These are phyloP conservation scores for Diaporthe citriasiana DNA, from an alignment of 2,329 filamentous ascomycete species.

Conservation along the genomic window DNA sequence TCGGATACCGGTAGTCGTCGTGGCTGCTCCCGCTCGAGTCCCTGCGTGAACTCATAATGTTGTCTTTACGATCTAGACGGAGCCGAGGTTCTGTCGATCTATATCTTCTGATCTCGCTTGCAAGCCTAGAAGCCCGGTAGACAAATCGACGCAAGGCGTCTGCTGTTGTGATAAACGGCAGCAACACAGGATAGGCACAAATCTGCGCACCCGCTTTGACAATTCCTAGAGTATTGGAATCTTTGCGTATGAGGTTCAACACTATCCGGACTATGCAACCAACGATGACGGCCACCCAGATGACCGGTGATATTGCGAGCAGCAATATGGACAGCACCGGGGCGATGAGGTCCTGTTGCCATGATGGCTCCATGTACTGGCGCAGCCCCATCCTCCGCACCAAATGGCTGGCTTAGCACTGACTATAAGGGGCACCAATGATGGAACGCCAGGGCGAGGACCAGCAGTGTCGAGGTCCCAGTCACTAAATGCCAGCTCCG, in stretches of 20 bases:
- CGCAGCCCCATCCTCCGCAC: not conserved
- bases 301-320: not conserved
- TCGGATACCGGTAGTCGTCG: not conserved
- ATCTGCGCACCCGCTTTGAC: not conserved
- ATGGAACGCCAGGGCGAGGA: not conserved
- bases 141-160: not conserved
- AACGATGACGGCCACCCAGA: slow-evolving; percentile 3
- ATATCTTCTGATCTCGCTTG: not conserved
- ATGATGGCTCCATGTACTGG: not conserved
- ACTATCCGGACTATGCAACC: not conserved
- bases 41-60: not conserved
- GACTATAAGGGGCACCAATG: not conserved
- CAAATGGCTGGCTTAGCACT: not conserved
- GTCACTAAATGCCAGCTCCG: no score
- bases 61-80: not conserved
- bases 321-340: not conserved
- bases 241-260: not conserved
- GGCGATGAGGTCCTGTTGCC: not conserved
- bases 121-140: not conserved
- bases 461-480: not conserved
- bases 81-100: not conserved
- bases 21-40: not conserved
- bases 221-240: not conserved
- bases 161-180: not conserved
- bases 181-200: not conserved